Conservation (phyloP, 768 basidiomycete genomes). For the Mycena capillaripes region DNA sequence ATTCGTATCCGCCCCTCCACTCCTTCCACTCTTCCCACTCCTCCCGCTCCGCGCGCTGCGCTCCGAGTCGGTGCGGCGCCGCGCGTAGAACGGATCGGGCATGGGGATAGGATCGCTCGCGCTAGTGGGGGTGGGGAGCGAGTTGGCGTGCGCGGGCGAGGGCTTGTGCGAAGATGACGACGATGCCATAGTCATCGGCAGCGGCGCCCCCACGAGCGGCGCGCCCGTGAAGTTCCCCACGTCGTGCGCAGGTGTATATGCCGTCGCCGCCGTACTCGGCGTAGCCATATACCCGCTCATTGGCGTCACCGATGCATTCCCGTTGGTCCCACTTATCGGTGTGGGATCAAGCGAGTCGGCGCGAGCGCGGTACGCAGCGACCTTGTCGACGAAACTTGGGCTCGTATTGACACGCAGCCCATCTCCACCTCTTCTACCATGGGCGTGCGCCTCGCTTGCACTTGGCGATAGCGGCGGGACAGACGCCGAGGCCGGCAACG, state of each 20-base stretch:
- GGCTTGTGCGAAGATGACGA: not conserved
- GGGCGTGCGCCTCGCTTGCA: not conserved
- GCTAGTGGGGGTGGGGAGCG: not conserved
- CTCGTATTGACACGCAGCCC: conserved; percentile 54
- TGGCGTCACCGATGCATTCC: conserved; percentile 12
- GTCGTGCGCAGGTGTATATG: not conserved
- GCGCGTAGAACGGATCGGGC: conserved; percentile 27
- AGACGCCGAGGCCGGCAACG: conserved; percentile 47
- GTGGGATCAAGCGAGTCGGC: conserved; percentile 53
- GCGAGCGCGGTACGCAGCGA: conserved; percentile 71
- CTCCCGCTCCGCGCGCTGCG: conserved; percentile 23
- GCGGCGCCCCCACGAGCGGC: conserved; percentile 8
- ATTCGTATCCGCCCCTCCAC: conserved; percentile 6
- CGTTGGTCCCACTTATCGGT: conserved; percentile 39
- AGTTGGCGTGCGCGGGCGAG: not conserved
- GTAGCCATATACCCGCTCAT: not conserved
- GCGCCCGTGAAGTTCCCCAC: conserved; percentile 13
- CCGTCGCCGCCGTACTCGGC: not conserved
- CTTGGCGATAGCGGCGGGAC: not conserved
- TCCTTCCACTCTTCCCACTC: conserved; percentile 12
- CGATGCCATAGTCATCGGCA: not conserved
- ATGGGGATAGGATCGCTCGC: not conserved
- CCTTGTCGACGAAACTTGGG: conserved; percentile 70
- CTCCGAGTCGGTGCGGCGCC: conserved; percentile 33
- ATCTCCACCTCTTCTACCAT: not conserved